Evolutionary conservation across 768 basidiomycete species (phyloP), one percentile per base, ranked within the genome.

Genomic region (Leccinum imitatum): DNA sequence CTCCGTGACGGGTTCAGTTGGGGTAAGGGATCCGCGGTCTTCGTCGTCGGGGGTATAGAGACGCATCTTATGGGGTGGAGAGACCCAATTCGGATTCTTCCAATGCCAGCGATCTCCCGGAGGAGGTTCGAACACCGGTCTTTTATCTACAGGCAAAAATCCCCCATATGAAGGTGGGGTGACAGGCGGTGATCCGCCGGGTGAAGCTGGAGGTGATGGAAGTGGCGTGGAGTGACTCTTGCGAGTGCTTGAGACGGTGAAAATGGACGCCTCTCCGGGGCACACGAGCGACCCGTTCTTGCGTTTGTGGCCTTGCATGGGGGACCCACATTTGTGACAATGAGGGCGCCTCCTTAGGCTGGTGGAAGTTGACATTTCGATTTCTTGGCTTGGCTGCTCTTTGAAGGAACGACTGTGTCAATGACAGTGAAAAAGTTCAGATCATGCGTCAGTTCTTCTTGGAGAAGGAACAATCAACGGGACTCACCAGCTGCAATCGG

Each of bases 61-160:
- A 19, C 68, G 71, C 63, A 56, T 62, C 50, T 73, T 72, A 31
- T 56, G 69, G 39, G 73, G 70, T 1, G 73, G 73, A 27, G 73
- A 75, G 30, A 69, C 59, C 73, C 73, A 73, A 35, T 73, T 73
- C 3, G 73, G 73, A 56, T 73, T 73, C 51, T 56, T 73, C 73
- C 73, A 73, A 50, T 75, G 73, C 73, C 73, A 73, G 17, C 65
- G 65, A 10, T 66, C 30, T 48, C 74, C 74, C 1, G 69, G 69
- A 35, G 73, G 73, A 41, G 71, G 63, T 31, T 64, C 67, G 23
- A 73, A 73, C 19, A 59, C 57, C 1, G 58, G 67, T 27, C 53
- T 63, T 53, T 67, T 63, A 10, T 51, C 57, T 31, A 14, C 68
- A 31, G 69, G 64, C 15, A 60, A 62, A 47, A 69, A 67, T 30